Base-by-base conservation (phyloP, 805 yeast species). In the Candida tallmaniae region DNA sequence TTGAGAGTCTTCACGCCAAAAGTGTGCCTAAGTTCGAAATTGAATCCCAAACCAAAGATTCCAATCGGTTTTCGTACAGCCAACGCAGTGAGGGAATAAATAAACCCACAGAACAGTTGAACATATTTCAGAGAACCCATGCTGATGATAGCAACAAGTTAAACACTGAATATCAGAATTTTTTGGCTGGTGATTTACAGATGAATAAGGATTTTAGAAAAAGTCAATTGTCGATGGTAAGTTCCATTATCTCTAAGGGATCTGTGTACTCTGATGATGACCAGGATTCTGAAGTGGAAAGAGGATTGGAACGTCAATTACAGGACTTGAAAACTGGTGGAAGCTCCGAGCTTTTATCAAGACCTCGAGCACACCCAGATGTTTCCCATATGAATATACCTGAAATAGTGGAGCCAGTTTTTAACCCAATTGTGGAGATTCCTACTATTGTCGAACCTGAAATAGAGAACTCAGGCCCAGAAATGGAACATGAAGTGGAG, bases 221-320 rank as follows among this genome's bases (percentile, higher is more conserved):
- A 28, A 60, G 68, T 35, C 68, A 58, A 28, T 38, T 62, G 17
- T 65, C 71, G 8, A 66, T 62, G 52, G 62, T 65, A 9, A 63
- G 70, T 36, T 65, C 70, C 0, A 61, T 66, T 31, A 53, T 66
- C 20, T 62, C 68, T 5, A 65, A 61, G 39, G 65, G 52, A 13
- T 52, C 54, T 6, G 40, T 40, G 27, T 48, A 51, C 29, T 50
- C 54, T 8, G 65, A 60, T 9, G 47, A 43, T 8, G 47, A 38
- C 17, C 16, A 28, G 6, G 46, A 42, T 24, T 23, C 32, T 12
- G 68, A 58, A 27, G 54, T 58, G 4, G 68, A 63, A 24, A 38
- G 44, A 28, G 70, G 64, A 35, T 53, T 66, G 39, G 60, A 63
- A 36, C 51, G 63, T 18, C 71, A 66, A 40, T 50, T 66, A 29